Evolutionary conservation across 768 basidiomycete species (phyloP).

Genomic region (Rhodotorula graminis): DNA sequence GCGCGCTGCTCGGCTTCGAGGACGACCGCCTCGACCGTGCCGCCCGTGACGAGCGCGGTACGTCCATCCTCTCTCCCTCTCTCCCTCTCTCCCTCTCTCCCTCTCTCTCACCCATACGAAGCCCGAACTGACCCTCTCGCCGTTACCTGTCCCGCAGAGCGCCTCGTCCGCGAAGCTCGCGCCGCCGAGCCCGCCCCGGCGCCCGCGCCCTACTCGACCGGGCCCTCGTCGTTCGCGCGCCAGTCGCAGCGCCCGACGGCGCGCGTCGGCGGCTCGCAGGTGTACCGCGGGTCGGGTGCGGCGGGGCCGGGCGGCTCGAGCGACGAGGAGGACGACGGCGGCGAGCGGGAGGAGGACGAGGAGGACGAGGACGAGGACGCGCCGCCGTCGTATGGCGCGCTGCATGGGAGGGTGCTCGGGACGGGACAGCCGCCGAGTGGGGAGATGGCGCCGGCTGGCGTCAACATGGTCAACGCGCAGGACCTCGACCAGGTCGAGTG

Average conservation of each 20-base stretch:
- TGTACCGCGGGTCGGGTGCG: no score
- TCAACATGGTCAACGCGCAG: slow-evolving; percentile 18
- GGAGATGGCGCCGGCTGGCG: neutral
- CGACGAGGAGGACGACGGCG: neutral
- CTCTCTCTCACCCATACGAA: no score
- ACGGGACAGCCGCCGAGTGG: slow-evolving; percentile 16
- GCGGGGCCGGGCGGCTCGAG: neutral
- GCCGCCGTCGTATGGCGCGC: slow-evolving; percentile 18
- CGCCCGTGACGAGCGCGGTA: slow-evolving; percentile 30
- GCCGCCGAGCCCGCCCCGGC: neutral
- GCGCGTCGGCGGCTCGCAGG: neutral
- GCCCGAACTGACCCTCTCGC: neutral
- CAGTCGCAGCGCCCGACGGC: neutral
- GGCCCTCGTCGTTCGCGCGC: neutral
- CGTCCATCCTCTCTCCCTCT: neutral
- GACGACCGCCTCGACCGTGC: slow-evolving; percentile 26
- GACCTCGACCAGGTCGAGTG: slow-evolving; percentile 20
- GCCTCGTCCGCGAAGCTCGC: slow-evolving; percentile 17
- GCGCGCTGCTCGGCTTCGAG: slow-evolving; percentile 25
- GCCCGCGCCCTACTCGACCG: neutral
- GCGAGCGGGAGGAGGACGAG: neutral
- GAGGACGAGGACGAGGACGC: slow-evolving; percentile 4
- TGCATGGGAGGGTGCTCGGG: slow-evolving; percentile 25
- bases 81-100: neutral
- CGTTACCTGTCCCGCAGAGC: neutral